Percentiles rank a stretch among this genome's conserved stretches.
These are phyloP conservation scores for Flaveria floridana DNA, from an alignment of 140 eudicot species.

Conservation along the genomic window DNA sequence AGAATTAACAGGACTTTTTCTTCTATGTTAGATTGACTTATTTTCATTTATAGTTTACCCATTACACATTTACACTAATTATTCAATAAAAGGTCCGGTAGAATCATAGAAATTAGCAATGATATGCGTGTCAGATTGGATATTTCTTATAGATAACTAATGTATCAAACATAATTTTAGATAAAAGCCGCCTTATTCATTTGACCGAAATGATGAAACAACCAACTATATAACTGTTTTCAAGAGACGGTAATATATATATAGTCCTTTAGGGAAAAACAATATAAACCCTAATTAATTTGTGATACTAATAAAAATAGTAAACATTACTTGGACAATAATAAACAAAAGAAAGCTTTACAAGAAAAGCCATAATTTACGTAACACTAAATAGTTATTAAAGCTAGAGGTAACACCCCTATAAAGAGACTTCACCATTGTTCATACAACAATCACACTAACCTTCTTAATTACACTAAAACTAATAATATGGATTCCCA, in stretches of 20 bases:
- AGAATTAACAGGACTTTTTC: too few relatives aligned
- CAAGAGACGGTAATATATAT: not conserved
- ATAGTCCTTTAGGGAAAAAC: conserved; percentile 29
- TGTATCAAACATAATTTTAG: too few relatives aligned
- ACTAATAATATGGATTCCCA: conserved; percentile 30
- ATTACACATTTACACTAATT: not conserved
- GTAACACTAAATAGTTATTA: conserved; percentile 36
- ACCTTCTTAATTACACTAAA: not conserved
- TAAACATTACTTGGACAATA: conserved; percentile 28
- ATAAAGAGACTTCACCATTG: conserved; percentile 28
- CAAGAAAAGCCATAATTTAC: conserved; percentile 55
- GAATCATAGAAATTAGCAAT: not conserved
- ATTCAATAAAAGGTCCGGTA: not conserved
- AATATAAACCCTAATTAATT: conserved; percentile 22
- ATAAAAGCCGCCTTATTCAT: not conserved
- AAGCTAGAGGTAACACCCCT: conserved; percentile 24
- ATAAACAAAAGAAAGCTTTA: conserved; percentile 24
- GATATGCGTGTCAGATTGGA: too few relatives aligned
- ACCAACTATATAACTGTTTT: not conserved
- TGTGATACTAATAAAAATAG: conserved; percentile 15
- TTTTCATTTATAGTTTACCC: not conserved
- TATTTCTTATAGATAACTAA: too few relatives aligned
- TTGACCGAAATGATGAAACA: not conserved
- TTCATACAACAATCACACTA: conserved; percentile 28
- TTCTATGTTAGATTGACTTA: too few relatives aligned